Conservation (phyloP, 2,329 filamentous ascomycete species). For the Neonectria punicea region DNA sequence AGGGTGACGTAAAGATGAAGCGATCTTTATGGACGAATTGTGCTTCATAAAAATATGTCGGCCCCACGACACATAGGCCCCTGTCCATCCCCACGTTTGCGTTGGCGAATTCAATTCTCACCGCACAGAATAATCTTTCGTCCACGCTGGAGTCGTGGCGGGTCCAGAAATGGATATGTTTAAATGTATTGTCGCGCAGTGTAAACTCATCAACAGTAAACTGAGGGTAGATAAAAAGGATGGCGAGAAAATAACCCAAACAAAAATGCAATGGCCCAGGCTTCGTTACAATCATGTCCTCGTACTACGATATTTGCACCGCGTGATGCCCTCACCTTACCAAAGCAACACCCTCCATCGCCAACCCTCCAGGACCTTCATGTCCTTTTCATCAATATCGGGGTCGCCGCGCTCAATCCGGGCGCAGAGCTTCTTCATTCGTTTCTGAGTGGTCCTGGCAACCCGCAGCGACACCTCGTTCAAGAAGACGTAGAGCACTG, state of each 20-base stretch:
- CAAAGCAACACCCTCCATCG: constrained; percentile 65
- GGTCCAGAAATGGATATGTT: background rate
- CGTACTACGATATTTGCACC: constrained; percentile 39
- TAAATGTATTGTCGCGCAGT: background rate
- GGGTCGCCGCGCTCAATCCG: constrained; percentile 61
- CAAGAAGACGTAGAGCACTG: constrained; percentile 67
- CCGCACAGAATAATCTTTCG: background rate
- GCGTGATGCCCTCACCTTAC: constrained; percentile 37
- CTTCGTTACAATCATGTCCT: constrained; percentile 47
- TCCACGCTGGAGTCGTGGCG: background rate
- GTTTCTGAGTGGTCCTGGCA: constrained; percentile 61
- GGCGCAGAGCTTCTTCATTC: constrained; percentile 58
- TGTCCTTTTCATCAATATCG: constrained; percentile 58
- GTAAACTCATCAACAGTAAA: constrained; percentile 7
- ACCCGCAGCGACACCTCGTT: constrained; percentile 68
- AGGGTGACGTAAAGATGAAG: background rate
- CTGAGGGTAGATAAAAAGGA: constrained; percentile 2
- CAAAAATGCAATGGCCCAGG: constrained; percentile 35
- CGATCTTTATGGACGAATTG: background rate
- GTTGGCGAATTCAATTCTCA: background rate
- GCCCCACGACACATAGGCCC: constrained; percentile 3
- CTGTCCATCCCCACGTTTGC: background rate
- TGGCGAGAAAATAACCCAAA: constrained; percentile 17
- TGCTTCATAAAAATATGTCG: constrained; percentile 13
- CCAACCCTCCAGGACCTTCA: constrained; percentile 64